phyloP scores from a whole-genome alignment of 352 stramenopile species.

The Phytophthora pisi region DNA sequence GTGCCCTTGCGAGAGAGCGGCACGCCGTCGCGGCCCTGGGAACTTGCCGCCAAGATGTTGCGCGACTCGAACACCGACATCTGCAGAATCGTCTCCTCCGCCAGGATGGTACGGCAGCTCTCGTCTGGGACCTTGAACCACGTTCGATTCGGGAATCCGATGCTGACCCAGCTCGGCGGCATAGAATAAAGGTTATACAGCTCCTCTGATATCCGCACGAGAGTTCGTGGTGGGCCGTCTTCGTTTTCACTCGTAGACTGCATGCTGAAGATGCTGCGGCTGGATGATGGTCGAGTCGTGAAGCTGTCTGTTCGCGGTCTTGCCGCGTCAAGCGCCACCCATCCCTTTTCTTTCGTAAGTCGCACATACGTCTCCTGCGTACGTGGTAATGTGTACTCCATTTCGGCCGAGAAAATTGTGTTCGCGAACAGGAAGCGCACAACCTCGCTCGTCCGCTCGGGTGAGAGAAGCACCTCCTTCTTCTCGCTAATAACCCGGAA shows the following conservation, averaged over 20 bases:
- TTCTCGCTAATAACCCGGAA: slow-evolving; percentile 73
- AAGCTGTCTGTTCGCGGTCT: slow-evolving; percentile 33
- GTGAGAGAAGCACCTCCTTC: slow-evolving; percentile 79
- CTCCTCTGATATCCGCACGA: slow-evolving; percentile 74
- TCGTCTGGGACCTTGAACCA: slow-evolving; percentile 88
- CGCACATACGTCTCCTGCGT: slow-evolving; percentile 77
- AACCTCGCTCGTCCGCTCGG: slow-evolving; percentile 68
- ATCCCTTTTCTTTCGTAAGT: slow-evolving; percentile 81
- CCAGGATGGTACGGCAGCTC: slow-evolving; percentile 61
- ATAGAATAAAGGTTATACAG: slow-evolving; percentile 81
- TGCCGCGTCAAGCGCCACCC: slow-evolving; percentile 60
- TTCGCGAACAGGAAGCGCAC: slow-evolving; percentile 68
- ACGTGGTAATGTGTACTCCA: slow-evolving; percentile 80
- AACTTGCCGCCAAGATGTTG: slow-evolving; percentile 72
- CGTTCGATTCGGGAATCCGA: slow-evolving; percentile 77
- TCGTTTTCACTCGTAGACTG: slow-evolving; percentile 25
- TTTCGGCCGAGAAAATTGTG: slow-evolving; percentile 78
- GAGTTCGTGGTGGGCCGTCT: slow-evolving; percentile 33
- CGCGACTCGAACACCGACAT: slow-evolving; percentile 76
- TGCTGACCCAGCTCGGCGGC: slow-evolving; percentile 81
- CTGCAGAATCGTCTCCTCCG: slow-evolving; percentile 75
- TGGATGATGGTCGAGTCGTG: slow-evolving; percentile 17
- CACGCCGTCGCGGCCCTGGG: slow-evolving; percentile 72
- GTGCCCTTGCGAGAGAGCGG: slow-evolving; percentile 63
- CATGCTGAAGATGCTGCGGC: slow-evolving; percentile 30